phyloP scores from a whole-genome alignment of 257 asterid genomes.

The Cordia subcordata region DNA sequence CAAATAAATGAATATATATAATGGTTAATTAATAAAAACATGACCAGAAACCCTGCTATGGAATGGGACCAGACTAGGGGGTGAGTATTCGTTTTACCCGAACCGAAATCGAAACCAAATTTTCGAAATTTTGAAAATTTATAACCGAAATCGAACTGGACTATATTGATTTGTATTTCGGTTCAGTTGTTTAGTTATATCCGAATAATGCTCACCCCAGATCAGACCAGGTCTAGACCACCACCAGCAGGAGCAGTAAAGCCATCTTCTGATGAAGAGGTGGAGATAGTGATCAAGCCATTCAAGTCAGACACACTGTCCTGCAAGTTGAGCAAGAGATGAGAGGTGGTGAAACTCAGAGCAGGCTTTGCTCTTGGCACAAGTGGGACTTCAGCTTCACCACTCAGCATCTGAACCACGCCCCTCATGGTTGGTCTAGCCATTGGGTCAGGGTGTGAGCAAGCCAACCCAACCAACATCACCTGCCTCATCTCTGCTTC shows the following conservation, averaged over 20 bases:
- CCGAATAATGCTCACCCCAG: too few species aligned
- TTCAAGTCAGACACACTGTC: conserved; percentile 76
- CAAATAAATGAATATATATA: conserved; percentile 32
- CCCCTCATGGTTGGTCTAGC: conserved; percentile 71
- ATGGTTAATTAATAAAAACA: conserved; percentile 4
- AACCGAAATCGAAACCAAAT: too few species aligned
- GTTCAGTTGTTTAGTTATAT: too few species aligned
- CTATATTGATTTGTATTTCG: too few species aligned
- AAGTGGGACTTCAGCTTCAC: conserved; percentile 56
- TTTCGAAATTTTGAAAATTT: too few species aligned
- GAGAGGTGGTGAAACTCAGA: conserved; percentile 59
- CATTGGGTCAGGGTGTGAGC: conserved; percentile 73
- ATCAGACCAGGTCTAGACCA: conserved; percentile 31
- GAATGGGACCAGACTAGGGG: too few species aligned
- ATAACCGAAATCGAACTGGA: too few species aligned
- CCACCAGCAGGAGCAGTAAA: conserved; percentile 25
- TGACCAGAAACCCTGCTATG: not conserved
- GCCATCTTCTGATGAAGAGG: conserved; percentile 63
- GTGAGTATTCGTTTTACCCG: too few species aligned
- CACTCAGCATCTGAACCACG: conserved; percentile 68
- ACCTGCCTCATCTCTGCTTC: conserved; percentile 61
- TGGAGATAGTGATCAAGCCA: conserved; percentile 50
- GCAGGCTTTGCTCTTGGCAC: conserved; percentile 67
- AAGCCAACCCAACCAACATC: conserved; percentile 52
- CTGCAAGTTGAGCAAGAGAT: conserved; percentile 55